Percentiles rank a stretch among this genome's conserved stretches.
Conservation (phyloP, 345 rosid species). For the Alliaria petiolata region DNA sequence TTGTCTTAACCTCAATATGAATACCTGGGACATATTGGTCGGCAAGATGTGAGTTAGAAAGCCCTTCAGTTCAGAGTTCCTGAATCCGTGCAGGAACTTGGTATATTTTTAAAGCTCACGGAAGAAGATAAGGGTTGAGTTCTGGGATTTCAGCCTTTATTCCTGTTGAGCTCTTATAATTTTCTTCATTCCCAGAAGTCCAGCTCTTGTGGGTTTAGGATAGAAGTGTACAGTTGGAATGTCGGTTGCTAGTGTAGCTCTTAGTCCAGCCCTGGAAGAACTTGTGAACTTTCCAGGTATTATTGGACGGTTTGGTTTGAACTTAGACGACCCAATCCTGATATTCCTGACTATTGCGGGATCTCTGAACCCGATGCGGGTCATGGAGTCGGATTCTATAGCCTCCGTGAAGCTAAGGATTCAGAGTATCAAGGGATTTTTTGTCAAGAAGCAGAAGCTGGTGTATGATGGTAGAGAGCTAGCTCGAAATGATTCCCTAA, state of each 20-base stretch:
- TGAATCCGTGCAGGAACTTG: constrained; percentile 39
- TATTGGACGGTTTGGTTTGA: constrained; percentile 28
- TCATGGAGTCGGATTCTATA: constrained; percentile 69
- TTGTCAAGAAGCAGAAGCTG: constrained; percentile 64
- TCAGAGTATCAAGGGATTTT: constrained; percentile 58
- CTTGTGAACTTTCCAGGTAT: constrained; percentile 36
- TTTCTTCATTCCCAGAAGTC: background rate
- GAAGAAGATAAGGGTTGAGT: constrained; percentile 23
- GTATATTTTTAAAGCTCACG: constrained; percentile 14
- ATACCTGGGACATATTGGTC: background rate
- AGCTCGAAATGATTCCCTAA: constrained; percentile 44
- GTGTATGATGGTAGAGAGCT: constrained; percentile 60
- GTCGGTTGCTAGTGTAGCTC: constrained; percentile 59
- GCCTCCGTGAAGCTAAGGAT: constrained; percentile 78
- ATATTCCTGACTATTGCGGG: constrained; percentile 57
- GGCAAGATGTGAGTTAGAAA: constrained; percentile 33
- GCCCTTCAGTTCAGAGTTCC: constrained; percentile 28
- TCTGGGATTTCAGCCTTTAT: constrained; percentile 12
- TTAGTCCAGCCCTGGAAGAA: constrained; percentile 52
- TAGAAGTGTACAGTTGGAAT: constrained; percentile 35
- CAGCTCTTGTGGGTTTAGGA: constrained; percentile 15
- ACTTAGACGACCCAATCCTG: constrained; percentile 43
- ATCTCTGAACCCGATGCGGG: constrained; percentile 53
- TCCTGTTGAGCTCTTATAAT: constrained; percentile 5
- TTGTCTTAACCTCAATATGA: background rate